Percentiles rank a stretch among this genome's conserved stretches.
phyloP scores from a whole-genome alignment of 495 filamentous ascomycete species.

The Annulohypoxylon moriforme region DNA sequence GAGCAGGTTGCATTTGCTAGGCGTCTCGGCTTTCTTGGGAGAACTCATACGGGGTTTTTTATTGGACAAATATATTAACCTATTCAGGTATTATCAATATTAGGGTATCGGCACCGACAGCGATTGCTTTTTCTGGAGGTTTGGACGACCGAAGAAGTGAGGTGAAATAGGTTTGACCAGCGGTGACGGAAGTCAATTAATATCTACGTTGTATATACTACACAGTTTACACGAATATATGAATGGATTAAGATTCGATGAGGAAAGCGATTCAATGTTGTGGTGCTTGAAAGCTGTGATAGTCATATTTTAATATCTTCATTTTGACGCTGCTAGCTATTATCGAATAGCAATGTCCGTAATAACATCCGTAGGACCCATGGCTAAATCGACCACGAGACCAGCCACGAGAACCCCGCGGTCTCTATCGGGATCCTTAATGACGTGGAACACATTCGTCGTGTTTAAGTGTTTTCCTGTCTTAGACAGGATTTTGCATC shows the following conservation, averaged over 20 bases:
- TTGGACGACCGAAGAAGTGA: conserved; percentile 8
- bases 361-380: not conserved
- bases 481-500: not conserved
- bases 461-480: not conserved
- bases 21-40: conserved; percentile 35
- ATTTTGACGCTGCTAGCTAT: not conserved
- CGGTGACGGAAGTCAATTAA: conserved; percentile 11
- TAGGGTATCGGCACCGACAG: conserved; percentile 27
- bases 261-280: not conserved
- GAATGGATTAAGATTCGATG: not conserved
- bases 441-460: not conserved
- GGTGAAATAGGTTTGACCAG: not conserved
- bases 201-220: conserved; percentile 37
- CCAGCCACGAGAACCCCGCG: not conserved
- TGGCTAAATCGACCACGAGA: not conserved
- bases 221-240: conserved; percentile 21
- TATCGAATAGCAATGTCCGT: not conserved
- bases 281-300: not conserved
- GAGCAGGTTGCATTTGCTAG: conserved; percentile 35
- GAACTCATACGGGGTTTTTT: conserved; percentile 10
- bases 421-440: not conserved
- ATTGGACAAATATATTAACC: conserved; percentile 22
- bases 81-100: conserved; percentile 30
- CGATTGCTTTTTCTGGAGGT: conserved; percentile 9
- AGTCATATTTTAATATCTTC: not conserved